phyloP scores from a whole-genome alignment of 148 eudicot species.

The Camellia japonica region DNA sequence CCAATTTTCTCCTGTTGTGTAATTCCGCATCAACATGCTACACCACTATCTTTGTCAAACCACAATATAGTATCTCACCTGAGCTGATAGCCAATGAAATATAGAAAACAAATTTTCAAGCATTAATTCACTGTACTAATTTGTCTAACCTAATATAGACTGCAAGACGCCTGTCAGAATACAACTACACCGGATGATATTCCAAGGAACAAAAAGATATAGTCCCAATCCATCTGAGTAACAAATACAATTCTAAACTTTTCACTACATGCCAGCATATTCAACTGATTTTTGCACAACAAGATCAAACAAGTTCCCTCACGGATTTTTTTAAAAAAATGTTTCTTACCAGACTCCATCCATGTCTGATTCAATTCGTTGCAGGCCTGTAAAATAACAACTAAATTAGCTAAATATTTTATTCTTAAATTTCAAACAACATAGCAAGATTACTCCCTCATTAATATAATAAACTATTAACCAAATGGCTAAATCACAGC shows the following conservation, averaged over 20 bases:
- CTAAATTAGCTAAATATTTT: slow-evolving; percentile 5
- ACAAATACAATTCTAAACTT: background rate
- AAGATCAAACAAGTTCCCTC: background rate
- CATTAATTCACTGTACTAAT: background rate
- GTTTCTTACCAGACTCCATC: slow-evolving; percentile 90
- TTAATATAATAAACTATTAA: background rate
- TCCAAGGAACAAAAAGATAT: background rate
- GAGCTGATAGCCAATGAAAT: background rate
- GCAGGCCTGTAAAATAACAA: slow-evolving; percentile 65
- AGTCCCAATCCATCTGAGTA: background rate
- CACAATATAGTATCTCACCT: background rate
- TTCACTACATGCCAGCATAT: slow-evolving; percentile 1
- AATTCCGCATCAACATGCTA: background rate
- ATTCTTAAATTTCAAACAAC: background rate
- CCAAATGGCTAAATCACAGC: background rate
- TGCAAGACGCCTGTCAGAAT: background rate
- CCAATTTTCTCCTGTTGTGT: too few species aligned
- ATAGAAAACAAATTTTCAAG: background rate
- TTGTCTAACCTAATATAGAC: background rate
- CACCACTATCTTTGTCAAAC: background rate
- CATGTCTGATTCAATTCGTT: slow-evolving; percentile 91
- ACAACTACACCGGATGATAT: background rate
- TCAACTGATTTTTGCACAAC: background rate
- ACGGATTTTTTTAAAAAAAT: background rate
- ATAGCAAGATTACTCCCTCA: background rate